Evolutionary conservation across 805 yeast species (phyloP).

Genomic region (Candida parachauliodes): DNA sequence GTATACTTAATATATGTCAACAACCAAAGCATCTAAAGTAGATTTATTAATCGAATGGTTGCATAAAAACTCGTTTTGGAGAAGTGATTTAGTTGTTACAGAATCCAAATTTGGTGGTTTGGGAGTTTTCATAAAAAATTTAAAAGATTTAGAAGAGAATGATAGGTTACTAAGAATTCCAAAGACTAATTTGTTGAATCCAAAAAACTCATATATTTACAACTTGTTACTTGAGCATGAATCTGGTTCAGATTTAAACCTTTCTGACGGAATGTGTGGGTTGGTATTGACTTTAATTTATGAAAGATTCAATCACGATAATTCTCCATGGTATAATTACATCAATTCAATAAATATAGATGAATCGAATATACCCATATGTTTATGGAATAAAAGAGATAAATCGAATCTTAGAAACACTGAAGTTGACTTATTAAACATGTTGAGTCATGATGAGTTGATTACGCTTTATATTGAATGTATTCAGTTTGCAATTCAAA

Average conservation of each 20-base stretch:
- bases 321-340: constrained; percentile 80
- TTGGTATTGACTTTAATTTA: constrained; percentile 68
- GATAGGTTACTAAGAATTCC: constrained; percentile 46
- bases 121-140: constrained; percentile 63
- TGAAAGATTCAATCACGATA: constrained; percentile 54
- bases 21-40: constrained; percentile 5
- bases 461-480: constrained; percentile 37
- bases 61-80: constrained; percentile 53
- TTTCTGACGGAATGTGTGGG: constrained; percentile 54
- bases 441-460: constrained; percentile 47
- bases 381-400: constrained; percentile 58
- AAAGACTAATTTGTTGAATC: constrained; percentile 56
- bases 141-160: constrained; percentile 19
- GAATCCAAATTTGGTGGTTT: constrained; percentile 53
- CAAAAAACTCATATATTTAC: constrained; percentile 58
- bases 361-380: constrained; percentile 48
- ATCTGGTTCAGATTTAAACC: constrained; percentile 29
- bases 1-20: constrained; percentile 7
- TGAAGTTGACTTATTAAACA: constrained; percentile 58
- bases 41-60: constrained; percentile 44
- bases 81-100: constrained; percentile 43
- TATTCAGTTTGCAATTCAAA: constrained; percentile 36
- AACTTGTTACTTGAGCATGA: constrained; percentile 59
- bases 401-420: constrained; percentile 53
- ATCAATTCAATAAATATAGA: constrained; percentile 48